phyloP scores from a whole-genome alignment of 345 rosid genomes.

The sweet orange (Citrus sinensis) region DVS_A1.0 CM039163.1:42949001-42949500 shows the following conservation, averaged over 20 bases:
- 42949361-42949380: not conserved
- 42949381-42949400: conserved; percentile 4
- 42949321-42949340: conserved; percentile 98
- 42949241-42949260: conserved; percentile 75
- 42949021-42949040: not conserved
- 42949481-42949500: conserved; percentile 8
- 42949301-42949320: conserved; percentile 82
- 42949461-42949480: conserved; percentile 16
- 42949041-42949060: not conserved
- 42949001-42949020: not conserved
- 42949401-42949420: conserved; percentile 12
- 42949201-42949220: conserved; percentile 3
- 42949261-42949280: conserved; percentile 69
- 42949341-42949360: conserved; percentile 71
- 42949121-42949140: conserved; percentile 8
- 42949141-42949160: conserved; percentile 12
- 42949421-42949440: conserved; percentile 1
- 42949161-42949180: not conserved
- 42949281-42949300: conserved; percentile 82
- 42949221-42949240: conserved; percentile 7
- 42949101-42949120: conserved; percentile 10
- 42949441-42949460: conserved; percentile 8
- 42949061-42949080: not conserved
- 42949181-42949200: not conserved
- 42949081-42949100: conserved; percentile 18